phyloP scores from a whole-genome alignment of 2,329 filamentous ascomycete species.

The Apiospora sp. region DNA sequence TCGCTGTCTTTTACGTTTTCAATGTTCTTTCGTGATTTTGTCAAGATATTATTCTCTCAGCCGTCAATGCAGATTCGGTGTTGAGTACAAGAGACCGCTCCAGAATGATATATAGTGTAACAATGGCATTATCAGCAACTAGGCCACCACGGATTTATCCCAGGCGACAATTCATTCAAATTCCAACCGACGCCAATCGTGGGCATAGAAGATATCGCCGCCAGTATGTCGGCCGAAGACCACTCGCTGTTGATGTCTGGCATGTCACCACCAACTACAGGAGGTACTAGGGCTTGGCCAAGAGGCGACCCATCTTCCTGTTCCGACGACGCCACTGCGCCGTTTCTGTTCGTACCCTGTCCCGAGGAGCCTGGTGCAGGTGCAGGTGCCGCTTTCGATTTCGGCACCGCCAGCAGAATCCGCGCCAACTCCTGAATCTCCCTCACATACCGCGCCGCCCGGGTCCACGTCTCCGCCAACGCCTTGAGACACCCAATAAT shows the following conservation, averaged over 20 bases:
- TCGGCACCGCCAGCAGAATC: not conserved
- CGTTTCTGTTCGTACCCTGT: not conserved
- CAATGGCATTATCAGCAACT: not conserved
- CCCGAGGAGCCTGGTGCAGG: not conserved
- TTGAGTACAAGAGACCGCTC: too few relatives aligned
- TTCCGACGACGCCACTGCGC: too few relatives aligned
- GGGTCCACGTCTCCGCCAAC: constrained; percentile 48
- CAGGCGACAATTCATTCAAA: not conserved
- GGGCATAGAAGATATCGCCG: not conserved
- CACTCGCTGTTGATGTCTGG: not conserved
- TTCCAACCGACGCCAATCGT: not conserved
- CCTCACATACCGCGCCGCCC: constrained; percentile 44
- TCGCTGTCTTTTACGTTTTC: too few relatives aligned
- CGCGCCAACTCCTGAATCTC: constrained; percentile 51
- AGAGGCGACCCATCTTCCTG: not conserved
- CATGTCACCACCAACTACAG: not conserved
- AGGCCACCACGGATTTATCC: not conserved
- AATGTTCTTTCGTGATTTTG: too few relatives aligned
- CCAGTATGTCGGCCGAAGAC: not conserved
- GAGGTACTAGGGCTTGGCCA: not conserved
- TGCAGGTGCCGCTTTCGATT: not conserved
- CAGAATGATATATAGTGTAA: too few relatives aligned
- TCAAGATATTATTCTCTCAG: too few relatives aligned
- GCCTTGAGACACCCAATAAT: constrained; percentile 49
- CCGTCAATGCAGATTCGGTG: too few relatives aligned